A percentile compares a stretch with the other conserved stretches of the same genome.
phyloP scores from a whole-genome alignment of 2,329 filamentous ascomycete genomes.

The Kalmusia sp. region DNA sequence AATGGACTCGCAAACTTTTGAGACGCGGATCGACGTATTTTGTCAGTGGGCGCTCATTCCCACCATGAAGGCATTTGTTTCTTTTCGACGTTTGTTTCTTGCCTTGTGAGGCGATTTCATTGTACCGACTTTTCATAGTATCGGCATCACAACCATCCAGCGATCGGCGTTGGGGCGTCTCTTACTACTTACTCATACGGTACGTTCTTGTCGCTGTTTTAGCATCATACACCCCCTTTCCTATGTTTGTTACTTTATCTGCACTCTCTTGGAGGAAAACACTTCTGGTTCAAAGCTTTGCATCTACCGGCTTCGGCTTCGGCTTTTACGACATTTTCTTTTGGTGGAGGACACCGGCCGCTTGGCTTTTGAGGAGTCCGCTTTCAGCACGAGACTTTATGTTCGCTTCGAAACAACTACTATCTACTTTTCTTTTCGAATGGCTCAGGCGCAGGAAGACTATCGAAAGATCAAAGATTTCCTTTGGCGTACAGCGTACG shows the following conservation, averaged over 20 bases:
- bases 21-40: conserved; percentile 18
- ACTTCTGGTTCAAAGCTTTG: conserved; percentile 14
- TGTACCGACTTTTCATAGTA: conserved; percentile 19
- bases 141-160: conserved; percentile 23
- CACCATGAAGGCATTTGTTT: conserved; percentile 5
- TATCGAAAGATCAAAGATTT: not conserved
- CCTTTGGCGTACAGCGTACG: not conserved
- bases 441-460: not conserved
- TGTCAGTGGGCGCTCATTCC: not conserved
- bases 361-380: not conserved
- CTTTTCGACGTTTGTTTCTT: conserved; percentile 11
- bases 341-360: not conserved
- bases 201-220: not conserved
- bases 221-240: conserved; percentile 6
- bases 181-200: conserved; percentile 1
- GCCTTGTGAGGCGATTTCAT: conserved; percentile 12
- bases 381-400: not conserved
- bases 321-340: conserved; percentile 13
- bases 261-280: conserved; percentile 12
- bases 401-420: not conserved
- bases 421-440: not conserved
- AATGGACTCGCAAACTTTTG: conserved; percentile 92
- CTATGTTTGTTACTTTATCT: conserved; percentile 2
- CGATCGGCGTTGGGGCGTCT: conserved; percentile 35
- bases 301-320: conserved; percentile 19